Evolutionary conservation across 495 filamentous ascomycete genomes (phyloP).

Genomic region (Xylaria flabelliformis): DNA sequence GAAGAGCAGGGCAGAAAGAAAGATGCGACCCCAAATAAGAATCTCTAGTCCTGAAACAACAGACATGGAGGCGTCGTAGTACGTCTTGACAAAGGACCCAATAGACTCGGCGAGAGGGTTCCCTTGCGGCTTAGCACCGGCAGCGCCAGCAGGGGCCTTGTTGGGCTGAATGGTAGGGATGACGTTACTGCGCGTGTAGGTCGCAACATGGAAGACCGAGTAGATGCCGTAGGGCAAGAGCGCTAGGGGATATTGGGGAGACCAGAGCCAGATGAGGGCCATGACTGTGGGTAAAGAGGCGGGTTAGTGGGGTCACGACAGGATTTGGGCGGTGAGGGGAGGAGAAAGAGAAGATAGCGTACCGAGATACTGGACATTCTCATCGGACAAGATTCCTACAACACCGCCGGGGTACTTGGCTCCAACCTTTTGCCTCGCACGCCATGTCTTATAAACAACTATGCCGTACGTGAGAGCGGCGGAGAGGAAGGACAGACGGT

Average conservation of each 20-base stretch:
- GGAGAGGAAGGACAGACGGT: slow-evolving; percentile 86
- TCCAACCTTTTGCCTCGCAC: slow-evolving; percentile 75
- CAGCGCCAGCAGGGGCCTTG: slow-evolving; percentile 55
- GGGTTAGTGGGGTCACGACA: slow-evolving; percentile 22
- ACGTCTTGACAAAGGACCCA: slow-evolving; percentile 92
- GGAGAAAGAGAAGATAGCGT: slow-evolving; percentile 46
- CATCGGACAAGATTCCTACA: slow-evolving; percentile 75
- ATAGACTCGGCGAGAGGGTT: slow-evolving; percentile 80
- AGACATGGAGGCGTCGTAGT: slow-evolving; percentile 91
- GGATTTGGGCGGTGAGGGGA: slow-evolving; percentile 19
- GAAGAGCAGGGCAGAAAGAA: slow-evolving; percentile 81
- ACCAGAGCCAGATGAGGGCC: slow-evolving; percentile 95
- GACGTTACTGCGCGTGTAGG: slow-evolving; percentile 74
- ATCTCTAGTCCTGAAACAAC: slow-evolving; percentile 80
- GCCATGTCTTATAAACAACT: slow-evolving; percentile 97
- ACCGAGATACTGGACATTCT: slow-evolving; percentile 98
- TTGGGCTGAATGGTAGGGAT: slow-evolving; percentile 67
- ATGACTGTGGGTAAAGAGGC: slow-evolving; percentile 63
- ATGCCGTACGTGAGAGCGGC: slow-evolving; percentile 95
- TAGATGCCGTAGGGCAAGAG: slow-evolving; percentile 95
- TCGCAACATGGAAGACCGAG: slow-evolving; percentile 96
- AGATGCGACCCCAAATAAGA: slow-evolving; percentile 79
- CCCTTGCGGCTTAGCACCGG: slow-evolving; percentile 64
- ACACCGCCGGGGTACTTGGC: slow-evolving; percentile 61
- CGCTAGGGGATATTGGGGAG: slow-evolving; percentile 85